Percentiles rank a stretch among this genome's conserved stretches.
Evolutionary conservation across 1,284 basidiomycete species (phyloP).

Genomic region (Sphaerobolus stellatus): DNA sequence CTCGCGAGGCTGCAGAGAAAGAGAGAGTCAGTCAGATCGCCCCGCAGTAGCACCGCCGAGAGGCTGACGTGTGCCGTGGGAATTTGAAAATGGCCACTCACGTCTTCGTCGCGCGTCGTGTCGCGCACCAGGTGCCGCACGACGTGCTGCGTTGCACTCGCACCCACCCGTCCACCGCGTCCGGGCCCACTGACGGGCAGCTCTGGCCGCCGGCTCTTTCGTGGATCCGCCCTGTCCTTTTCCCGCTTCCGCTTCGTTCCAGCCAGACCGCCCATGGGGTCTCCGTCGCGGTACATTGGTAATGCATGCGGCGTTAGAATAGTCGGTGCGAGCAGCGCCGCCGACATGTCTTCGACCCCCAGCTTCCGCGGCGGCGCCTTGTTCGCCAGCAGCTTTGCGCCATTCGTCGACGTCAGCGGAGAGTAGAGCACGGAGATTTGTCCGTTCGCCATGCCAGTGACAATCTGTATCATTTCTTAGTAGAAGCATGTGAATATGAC

Average conservation of each 20-base stretch:
- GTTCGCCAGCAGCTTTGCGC: conserved; percentile 85
- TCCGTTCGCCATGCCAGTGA: conserved; percentile 86
- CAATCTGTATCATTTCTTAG: conserved; percentile 53
- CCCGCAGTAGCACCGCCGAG: conserved; percentile 17
- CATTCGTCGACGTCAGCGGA: conserved; percentile 81
- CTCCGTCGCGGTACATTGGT: conserved; percentile 84
- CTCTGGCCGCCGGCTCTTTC: conserved; percentile 88
- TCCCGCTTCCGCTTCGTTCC: conserved; percentile 84
- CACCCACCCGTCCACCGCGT: conserved; percentile 89
- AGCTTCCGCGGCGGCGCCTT: conserved; percentile 70
- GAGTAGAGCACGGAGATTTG: conserved; percentile 89
- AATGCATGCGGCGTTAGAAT: conserved; percentile 90
- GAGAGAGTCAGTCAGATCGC: conserved; percentile 21
- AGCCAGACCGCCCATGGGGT: conserved; percentile 35
- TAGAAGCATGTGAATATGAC: neutral
- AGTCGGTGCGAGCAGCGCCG: conserved; percentile 72
- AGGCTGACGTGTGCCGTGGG: conserved; percentile 10
- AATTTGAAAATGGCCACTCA: conserved; percentile 50
- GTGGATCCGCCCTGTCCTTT: conserved; percentile 82
- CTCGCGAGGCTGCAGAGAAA: conserved; percentile 81
- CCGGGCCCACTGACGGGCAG: conserved; percentile 91
- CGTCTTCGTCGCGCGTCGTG: conserved; percentile 87
- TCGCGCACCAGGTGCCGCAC: conserved; percentile 92
- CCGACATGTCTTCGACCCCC: conserved; percentile 81
- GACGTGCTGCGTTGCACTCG: conserved; percentile 92